Base-by-base conservation (phyloP, 257 asterid genomes). In the Solanum sitiens region DNA sequence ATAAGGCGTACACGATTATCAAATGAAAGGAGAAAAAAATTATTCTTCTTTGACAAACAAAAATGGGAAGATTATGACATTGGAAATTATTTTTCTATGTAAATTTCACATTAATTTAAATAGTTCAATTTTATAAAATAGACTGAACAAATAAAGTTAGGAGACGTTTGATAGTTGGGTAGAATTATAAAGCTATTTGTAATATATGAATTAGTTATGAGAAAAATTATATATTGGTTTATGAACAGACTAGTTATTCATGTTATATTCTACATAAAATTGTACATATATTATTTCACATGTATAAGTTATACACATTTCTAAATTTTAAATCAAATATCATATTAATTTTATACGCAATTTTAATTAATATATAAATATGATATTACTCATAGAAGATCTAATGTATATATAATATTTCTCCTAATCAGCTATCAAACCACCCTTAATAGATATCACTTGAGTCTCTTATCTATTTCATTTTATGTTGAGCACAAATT, bases 1-100 rank as follows among this genome's bases (percentile, higher is more conserved):
- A 30, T 11, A 32, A 82, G 70, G 70, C 86, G 86, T 82, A 30
- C 70, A 82, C 86, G 86, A 21, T 82, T 18, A 82, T 30, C 86
- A 30, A 30, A 50, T 50, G 86, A 50, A 30, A 80, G 70, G 47
- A 21, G 27, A 74, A 74, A 11, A 73, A 11, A 74, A 0, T 16
- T 4, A 74, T 21, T 37, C 30, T 74, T 11, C 83, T 74, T 74
- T 72, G 45, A 72, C 79, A 72, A 72, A 30, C 39, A 30, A 32
- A 71, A 71, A 16, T 16, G 8, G 14, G 79, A 33, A 32, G 44
- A 32, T 33, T 2, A 8, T 16, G 44, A 72, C 79, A 3, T 33
- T 72, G 50, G 18, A 35, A 20, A 35, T 10, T 20, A 73, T 72
- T 10, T 20, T 71, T 73, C 47, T 35, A 35, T 23, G 30, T 73